These are phyloP conservation scores for Agaricus subrufescens DNA, from an alignment of 768 basidiomycete genomes.

Conservation along the genomic window DNA sequence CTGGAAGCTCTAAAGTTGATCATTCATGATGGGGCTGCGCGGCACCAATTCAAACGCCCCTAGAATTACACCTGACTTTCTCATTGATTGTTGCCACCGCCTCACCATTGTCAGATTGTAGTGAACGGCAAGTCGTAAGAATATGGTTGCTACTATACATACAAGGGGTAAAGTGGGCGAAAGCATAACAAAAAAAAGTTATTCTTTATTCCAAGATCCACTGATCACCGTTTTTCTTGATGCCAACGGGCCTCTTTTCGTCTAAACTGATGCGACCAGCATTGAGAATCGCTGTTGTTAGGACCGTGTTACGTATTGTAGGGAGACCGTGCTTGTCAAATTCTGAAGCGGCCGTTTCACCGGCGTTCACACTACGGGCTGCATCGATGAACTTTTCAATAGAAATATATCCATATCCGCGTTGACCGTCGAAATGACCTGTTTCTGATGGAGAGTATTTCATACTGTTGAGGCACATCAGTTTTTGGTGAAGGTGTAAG, in stretches of 20 bases:
- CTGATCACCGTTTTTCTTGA: conserved; percentile 57
- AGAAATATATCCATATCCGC: conserved; percentile 88
- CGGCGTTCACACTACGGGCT: conserved; percentile 72
- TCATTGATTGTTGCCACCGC: neutral
- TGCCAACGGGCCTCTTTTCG: conserved; percentile 80
- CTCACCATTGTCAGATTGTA: too few species aligned
- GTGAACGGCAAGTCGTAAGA: neutral
- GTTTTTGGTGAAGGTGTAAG: neutral
- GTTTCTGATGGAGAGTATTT: conserved; percentile 91
- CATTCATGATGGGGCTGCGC: too few species aligned
- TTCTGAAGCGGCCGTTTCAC: conserved; percentile 56
- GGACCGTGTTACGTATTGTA: conserved; percentile 84
- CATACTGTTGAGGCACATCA: conserved; percentile 49
- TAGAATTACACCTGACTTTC: neutral
- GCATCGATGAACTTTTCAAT: conserved; percentile 92
- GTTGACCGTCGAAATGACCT: conserved; percentile 92
- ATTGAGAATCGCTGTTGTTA: conserved; percentile 84
- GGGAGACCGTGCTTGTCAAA: conserved; percentile 81
- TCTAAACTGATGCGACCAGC: conserved; percentile 89
- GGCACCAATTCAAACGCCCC: neutral
- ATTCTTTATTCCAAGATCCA: conserved; percentile 63
- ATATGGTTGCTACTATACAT: conserved; percentile 8
- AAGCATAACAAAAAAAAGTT: neutral
- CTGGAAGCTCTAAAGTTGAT: neutral
- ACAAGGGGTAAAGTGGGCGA: neutral